These are phyloP conservation scores for Vitis vinifera DNA, from an alignment of 164 flowering plant species.

Conservation along the genomic window ASM3070453v1 NC_081815.1:11187001-11187500, in stretches of 20 bases:
- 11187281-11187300: background rate
- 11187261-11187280: background rate
- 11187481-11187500: too few relatives aligned
- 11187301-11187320: background rate
- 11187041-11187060: too few relatives aligned
- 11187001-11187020: too few relatives aligned
- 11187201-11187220: background rate
- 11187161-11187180: background rate
- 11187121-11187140: slow-evolving; percentile 17
- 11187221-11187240: background rate
- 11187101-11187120: slow-evolving; percentile 16
- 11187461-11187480: background rate
- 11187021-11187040: too few relatives aligned
- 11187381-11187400: too few relatives aligned
- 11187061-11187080: background rate
- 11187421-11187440: too few relatives aligned
- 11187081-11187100: slow-evolving; percentile 1
- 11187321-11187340: background rate
- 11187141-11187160: background rate
- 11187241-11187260: background rate
- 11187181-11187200: background rate
- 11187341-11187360: background rate
- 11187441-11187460: background rate
- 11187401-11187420: background rate
- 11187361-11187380: background rate